Evolutionary conservation across 2,329 filamentous ascomycete genomes (phyloP), one percentile per base, ranked within the genome.

Genomic region (Geosmithia morbida): DNA sequence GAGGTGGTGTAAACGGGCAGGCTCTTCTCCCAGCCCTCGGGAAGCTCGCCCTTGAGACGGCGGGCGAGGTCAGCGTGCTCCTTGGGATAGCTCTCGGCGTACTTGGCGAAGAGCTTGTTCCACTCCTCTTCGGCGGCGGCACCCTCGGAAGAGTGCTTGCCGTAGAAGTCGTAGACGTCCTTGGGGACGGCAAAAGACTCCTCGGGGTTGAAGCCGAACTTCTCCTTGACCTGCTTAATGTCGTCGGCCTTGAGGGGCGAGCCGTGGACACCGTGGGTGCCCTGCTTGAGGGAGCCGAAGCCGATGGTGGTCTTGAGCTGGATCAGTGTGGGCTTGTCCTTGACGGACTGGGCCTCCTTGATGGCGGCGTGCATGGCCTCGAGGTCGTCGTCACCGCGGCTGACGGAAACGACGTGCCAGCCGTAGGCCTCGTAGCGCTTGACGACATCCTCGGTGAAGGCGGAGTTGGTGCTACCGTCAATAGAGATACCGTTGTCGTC

Each of bases 401-500:
- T 72, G 65, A 98, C 89, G 65, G 76, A 75, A 62, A 86, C 71
- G 51, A 83, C 81, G 70, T 98, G 88, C 92, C 92, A 98, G 72
- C 89, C 92, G 68, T 96, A 98, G 51, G 92, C 67, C 74, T 97
- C 87, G 67, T 97, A 97, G 62, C 90, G 83, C 79, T 94, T 92
- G 60, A 76, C 67, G 51, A 97, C 90, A 59, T 98, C 89, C 74
- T 98, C 92, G 51, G 92, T 98, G 76, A 98, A 97, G 56, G 92
- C 84, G 62, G 79, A 82, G 72, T 92, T 92, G 71, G 85, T 97
- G 75, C 95, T 85, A 68, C 92, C 92, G 63, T 98, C 92, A 63
- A 81, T 82, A 59, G 77, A 94, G 64, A 98, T 97, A 68, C 95
- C 85, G 80, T 98, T 98, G 77, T 98, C 92, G 64, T 98, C 92